Base-by-base conservation (phyloP, 495 filamentous ascomycete species). In the Penicillium cataractarum region DNA sequence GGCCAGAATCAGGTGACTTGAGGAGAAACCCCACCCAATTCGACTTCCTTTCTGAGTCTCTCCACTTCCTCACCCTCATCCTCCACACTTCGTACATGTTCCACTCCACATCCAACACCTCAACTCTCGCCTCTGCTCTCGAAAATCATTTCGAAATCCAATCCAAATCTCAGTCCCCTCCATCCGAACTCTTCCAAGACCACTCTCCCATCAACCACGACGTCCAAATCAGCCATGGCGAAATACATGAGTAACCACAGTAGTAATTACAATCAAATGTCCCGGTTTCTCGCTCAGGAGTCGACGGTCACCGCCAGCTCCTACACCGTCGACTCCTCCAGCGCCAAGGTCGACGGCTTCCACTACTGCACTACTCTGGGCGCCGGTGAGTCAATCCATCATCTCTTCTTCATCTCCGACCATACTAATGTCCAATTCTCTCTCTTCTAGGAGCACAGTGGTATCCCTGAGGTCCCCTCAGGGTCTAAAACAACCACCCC, bases 381-480 rank as follows among this genome's bases (percentile, higher is more conserved):
- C 74, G 84, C 87, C 79, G 90, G 87, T 89, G 82, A 70, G 81
- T 65, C 29, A 33, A 37, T 3, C 35, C 51, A 54, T 33, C 15
- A 48, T 26, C 69, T n/a, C 24, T 44, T 24, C n/a, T n/a, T 19
- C 29, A 27, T 15, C 15, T 26, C 49, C 21, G 8, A 2, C 37
- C 56, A 48, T 58, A 61, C 66, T 66, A 24, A 58, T 6, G n/a
- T n/a, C 7, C 22, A 7, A 12, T 31, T 35, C 29, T 8, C 31
- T 31, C 22, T 0, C 13, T 53, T 49, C 26, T 73, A 92, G 90
- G 92, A 89, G 90, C 87, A 78, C 89, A 92, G 91, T 96, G 92
- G 92, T 90, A 91, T 90, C 89, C 92, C 92, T 95, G 92, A 97
- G 93, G 93, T 92, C 82, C 86, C 86, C 83, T 92, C 89, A 74